These are phyloP conservation scores for Haplosporangium sp. DNA, from an alignment of 371 early-diverging fungal species.

Conservation along the genomic window DNA sequence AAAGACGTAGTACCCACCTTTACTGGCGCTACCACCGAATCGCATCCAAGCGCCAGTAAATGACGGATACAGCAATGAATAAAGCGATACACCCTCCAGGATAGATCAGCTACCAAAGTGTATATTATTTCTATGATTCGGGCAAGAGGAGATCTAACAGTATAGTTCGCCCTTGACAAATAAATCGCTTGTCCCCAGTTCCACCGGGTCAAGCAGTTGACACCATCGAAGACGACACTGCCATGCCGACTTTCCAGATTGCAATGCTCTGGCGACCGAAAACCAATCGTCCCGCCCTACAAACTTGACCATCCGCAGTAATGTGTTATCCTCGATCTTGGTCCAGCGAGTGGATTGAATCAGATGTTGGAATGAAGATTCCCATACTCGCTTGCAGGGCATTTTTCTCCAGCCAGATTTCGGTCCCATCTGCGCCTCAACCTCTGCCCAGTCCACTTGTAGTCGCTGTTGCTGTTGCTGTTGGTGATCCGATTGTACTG, in stretches of 20 bases:
- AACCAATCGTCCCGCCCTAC: constrained; percentile 45
- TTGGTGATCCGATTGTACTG: not conserved
- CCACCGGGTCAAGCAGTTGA: constrained; percentile 37
- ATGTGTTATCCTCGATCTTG: constrained; percentile 8
- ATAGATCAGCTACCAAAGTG: too few relatives aligned
- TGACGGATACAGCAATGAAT: too few relatives aligned
- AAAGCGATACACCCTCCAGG: too few relatives aligned
- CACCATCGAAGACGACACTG: constrained; percentile 44
- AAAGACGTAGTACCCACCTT: constrained; percentile 29
- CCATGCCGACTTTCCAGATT: constrained; percentile 28
- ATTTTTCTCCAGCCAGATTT: constrained; percentile 37
- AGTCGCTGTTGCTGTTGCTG: not conserved
- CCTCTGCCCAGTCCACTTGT: constrained; percentile 17
- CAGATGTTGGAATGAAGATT: constrained; percentile 28
- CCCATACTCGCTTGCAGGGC: constrained; percentile 44
- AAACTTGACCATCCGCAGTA: constrained; percentile 31
- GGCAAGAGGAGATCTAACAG: not conserved
- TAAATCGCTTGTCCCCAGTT: constrained; percentile 3
- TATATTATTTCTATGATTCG: too few relatives aligned
- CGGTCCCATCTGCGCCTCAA: constrained; percentile 18
- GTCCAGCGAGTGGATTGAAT: constrained; percentile 16
- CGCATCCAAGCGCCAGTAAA: too few relatives aligned
- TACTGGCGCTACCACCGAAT: not conserved
- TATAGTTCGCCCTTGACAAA: constrained; percentile 18
- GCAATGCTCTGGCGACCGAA: constrained; percentile 31